These are phyloP conservation scores for Sphenostylis stenocarpa DNA, from an alignment of 306 rosid genomes.

Conservation along the genomic window DNA sequence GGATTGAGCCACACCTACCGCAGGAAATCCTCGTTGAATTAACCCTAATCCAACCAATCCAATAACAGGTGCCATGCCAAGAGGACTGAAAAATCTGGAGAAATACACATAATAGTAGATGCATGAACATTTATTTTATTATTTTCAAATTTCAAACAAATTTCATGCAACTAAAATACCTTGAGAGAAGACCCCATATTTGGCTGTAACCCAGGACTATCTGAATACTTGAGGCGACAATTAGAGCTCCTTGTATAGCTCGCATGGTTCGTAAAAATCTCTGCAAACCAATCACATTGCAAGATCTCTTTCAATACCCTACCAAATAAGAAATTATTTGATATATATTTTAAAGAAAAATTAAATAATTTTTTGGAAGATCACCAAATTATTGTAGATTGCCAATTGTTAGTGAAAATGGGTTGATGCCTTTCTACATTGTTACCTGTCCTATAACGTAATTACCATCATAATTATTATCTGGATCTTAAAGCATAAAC, in stretches of 20 bases:
- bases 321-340: slow-evolving; percentile 58
- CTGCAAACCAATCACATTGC: slow-evolving; percentile 85
- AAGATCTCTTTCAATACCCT: slow-evolving; percentile 83
- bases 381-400: slow-evolving; percentile 24
- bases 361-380: slow-evolving; percentile 28
- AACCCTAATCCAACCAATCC: slow-evolving; percentile 85
- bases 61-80: slow-evolving; percentile 87
- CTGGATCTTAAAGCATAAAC: too few relatives aligned
- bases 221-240: slow-evolving; percentile 80
- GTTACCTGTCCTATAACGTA: too few relatives aligned
- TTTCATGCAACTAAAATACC: slow-evolving; percentile 40
- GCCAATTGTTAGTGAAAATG: too few relatives aligned
- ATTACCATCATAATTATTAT: too few relatives aligned
- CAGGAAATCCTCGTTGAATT: slow-evolving; percentile 76
- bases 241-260: slow-evolving; percentile 84
- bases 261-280: slow-evolving; percentile 81
- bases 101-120: slow-evolving; percentile 15
- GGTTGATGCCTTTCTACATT: too few relatives aligned
- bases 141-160: background rate
- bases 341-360: slow-evolving; percentile 39
- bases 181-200: slow-evolving; percentile 83
- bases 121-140: background rate
- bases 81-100: slow-evolving; percentile 83
- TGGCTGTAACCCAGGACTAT: slow-evolving; percentile 83
- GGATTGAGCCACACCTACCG: slow-evolving; percentile 42